These are phyloP conservation scores for Cercophora sp. DNA, from an alignment of 495 filamentous ascomycete species.

Conservation along the genomic window DNA sequence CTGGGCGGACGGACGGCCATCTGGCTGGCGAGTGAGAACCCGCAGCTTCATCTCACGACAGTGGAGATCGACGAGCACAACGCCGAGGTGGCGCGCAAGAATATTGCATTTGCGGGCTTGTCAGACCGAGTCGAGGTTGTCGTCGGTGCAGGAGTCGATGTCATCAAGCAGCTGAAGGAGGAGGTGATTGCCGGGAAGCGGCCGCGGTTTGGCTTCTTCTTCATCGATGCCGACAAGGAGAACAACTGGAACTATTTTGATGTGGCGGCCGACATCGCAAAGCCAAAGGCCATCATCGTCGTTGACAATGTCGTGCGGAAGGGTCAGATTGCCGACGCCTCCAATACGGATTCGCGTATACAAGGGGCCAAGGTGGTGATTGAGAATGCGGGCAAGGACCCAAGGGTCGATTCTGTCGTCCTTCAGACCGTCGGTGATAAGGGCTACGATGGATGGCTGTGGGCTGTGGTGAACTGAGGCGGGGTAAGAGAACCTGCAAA, in stretches of 20 bases:
- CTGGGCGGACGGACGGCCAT: constrained; percentile 51
- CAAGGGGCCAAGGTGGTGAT: constrained; percentile 31
- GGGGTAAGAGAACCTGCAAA: constrained; percentile 22
- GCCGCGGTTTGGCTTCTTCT: constrained; percentile 45
- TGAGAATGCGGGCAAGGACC: constrained; percentile 42
- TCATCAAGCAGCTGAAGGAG: constrained; percentile 36
- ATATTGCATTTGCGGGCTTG: constrained; percentile 34
- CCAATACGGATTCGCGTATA: not conserved
- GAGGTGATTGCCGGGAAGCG: constrained; percentile 46
- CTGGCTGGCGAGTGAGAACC: constrained; percentile 41
- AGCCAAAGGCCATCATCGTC: constrained; percentile 34
- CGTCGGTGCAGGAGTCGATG: constrained; percentile 41
- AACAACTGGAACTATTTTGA: constrained; percentile 49
- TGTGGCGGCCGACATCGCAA: constrained; percentile 38
- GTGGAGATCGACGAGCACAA: constrained; percentile 42
- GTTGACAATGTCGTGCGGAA: constrained; percentile 50
- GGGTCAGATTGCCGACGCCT: constrained; percentile 28
- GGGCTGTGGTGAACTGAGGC: constrained; percentile 32
- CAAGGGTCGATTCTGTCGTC: constrained; percentile 43
- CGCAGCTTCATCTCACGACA: constrained; percentile 39
- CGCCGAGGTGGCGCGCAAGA: constrained; percentile 40
- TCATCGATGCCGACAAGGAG: constrained; percentile 50
- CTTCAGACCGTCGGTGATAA: constrained; percentile 52
- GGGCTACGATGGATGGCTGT: constrained; percentile 47
- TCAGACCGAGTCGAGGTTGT: constrained; percentile 38